Percentiles rank a stretch among this genome's conserved stretches.
Evolutionary conservation across 192 early-diverging fungal genomes (phyloP).

Genomic region (Gaertneriomyces sp.): DNA sequence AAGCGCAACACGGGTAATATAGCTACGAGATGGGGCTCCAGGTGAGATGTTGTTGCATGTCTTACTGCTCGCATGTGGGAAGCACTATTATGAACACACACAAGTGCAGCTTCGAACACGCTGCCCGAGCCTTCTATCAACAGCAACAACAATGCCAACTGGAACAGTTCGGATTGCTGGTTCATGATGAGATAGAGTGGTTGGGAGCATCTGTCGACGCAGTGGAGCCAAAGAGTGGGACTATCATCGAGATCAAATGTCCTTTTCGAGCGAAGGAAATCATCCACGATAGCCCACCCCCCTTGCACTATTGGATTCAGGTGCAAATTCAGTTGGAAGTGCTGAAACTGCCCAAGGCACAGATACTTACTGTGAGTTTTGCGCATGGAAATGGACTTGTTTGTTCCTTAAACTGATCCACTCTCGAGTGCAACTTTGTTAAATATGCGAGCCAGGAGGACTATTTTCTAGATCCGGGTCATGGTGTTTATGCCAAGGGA

Average conservation of each 20-base stretch:
- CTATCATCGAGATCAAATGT: constrained; percentile 20
- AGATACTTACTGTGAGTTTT: constrained; percentile 6
- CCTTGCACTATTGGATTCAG: constrained; percentile 21
- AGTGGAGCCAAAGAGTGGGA: constrained; percentile 6
- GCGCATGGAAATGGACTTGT: not conserved
- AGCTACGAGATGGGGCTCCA: no score
- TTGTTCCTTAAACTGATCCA: not conserved
- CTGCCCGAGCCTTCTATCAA: constrained; percentile 1
- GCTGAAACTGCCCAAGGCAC: constrained; percentile 5
- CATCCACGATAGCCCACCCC: constrained; percentile 1
- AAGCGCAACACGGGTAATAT: no score
- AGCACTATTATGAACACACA: no score
- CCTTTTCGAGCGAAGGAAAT: constrained; percentile 2
- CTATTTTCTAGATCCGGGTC: constrained; percentile 8
- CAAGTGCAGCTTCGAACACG: constrained; percentile 9
- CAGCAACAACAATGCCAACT: not conserved
- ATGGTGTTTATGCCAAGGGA: constrained; percentile 5
- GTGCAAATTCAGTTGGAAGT: constrained; percentile 22
- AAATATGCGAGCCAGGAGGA: constrained; percentile 11
- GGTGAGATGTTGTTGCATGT: no score
- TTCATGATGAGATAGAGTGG: constrained; percentile 11
- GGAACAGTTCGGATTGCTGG: constrained; percentile 19
- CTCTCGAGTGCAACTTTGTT: constrained; percentile 18
- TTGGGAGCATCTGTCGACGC: constrained; percentile 19
- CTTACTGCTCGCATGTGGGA: no score